Conservation (phyloP, 1,139 yeast genomes). For the Geotrichum reessii region DNA sequence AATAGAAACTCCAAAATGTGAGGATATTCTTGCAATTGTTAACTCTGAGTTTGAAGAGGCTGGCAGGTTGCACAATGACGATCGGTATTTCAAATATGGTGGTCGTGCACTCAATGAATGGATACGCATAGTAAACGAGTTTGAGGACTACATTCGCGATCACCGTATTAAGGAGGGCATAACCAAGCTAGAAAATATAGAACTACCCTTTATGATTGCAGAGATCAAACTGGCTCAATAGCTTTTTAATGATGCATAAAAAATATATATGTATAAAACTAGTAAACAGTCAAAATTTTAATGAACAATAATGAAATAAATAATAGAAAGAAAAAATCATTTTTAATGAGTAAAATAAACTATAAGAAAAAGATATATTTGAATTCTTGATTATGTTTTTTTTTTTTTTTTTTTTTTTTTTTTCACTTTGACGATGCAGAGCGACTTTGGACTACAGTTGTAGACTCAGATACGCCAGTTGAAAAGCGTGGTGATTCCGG, state of each 20-base stretch:
- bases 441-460: background rate
- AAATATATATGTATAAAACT: background rate
- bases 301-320: no score
- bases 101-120: conserved; percentile 68
- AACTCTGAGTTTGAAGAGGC: conserved; percentile 10
- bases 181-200: background rate
- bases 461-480: background rate
- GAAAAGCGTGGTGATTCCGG: background rate
- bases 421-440: background rate
- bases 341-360: background rate
- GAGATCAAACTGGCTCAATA: background rate
- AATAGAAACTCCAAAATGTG: conserved; percentile 3
- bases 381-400: no score
- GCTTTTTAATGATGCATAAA: background rate
- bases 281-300: background rate
- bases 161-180: background rate
- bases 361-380: background rate
- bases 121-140: conserved; percentile 51
- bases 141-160: conserved; percentile 38
- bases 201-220: background rate
- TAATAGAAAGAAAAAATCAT: no score
- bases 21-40: conserved; percentile 17
- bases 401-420: background rate
- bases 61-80: conserved; percentile 21
- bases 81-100: conserved; percentile 40